Base-by-base conservation (phyloP, 176 grass and related monocot genomes). In the Carex kokanica region DNA sequence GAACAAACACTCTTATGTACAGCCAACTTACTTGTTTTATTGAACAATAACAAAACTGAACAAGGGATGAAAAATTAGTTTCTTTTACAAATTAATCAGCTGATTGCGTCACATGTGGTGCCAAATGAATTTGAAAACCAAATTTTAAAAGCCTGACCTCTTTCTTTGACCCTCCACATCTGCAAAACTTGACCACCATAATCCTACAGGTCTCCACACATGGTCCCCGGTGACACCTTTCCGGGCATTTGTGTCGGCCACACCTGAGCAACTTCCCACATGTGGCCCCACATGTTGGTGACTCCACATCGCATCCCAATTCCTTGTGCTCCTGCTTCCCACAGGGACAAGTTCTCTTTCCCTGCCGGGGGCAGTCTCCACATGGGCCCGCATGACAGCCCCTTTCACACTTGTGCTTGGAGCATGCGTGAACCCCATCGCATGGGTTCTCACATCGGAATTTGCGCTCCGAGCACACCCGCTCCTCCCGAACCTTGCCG, bases 311-410 rank as follows among this genome's bases (percentile, higher is more conserved):
- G 64, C 95, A 98, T 40, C 88, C 86, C 43, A 95, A 45, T 40
- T 79, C 90, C 59, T 88, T 85, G 83, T 94, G 90, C 55, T 98
- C 91, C 45, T 91, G 94, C 86, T 95, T 98, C 31, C 90, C 92
- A 38, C 95, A 98, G 0, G 95, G 95, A 74, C 95, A 98, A 4
- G 92, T 98, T 41, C 89, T 81, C 0, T 79, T 87, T 71, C 92
- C 95, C 83, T 90, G 95, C 61, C 94, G 90, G 13, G 91, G 95
- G 49, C 92, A 98, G 86, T 87, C 79, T 24, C 92, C 92, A 12
- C 95, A 98, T 5, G 81, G 87, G 0, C 91, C 95, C 12, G 64
- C 86, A 89, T 98, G 95, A 81, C 95, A 98, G 3, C 95, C 95
- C n/a, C 88, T 87, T 81, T 93, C 84, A 72, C 95, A 98, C 17